phyloP scores from a whole-genome alignment of 2,329 filamentous ascomycete genomes.

The Diaporthe ampelina region DNA sequence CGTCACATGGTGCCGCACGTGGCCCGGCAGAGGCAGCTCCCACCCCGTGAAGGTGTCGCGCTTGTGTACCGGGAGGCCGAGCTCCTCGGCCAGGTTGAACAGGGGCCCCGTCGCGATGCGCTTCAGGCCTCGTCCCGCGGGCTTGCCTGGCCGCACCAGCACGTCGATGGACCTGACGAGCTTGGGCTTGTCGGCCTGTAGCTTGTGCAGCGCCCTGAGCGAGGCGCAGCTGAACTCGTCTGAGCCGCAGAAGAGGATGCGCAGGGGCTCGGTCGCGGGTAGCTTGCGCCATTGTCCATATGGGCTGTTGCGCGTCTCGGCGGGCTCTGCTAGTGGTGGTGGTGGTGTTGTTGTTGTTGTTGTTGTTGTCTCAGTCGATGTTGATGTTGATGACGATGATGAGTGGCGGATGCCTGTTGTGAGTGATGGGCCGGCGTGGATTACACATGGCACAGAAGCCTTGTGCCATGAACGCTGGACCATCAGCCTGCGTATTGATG shows the following conservation, averaged over 20 bases:
- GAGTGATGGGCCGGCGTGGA: too few relatives aligned
- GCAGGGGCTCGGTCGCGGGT: conserved; percentile 70
- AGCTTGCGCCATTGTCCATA: conserved; percentile 11
- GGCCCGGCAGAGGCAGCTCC: conserved; percentile 56
- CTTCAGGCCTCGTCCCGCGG: conserved; percentile 81
- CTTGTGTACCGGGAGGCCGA: conserved; percentile 79
- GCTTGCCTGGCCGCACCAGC: conserved; percentile 84
- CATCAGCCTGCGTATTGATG: conserved; percentile 8
- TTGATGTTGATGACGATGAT: background rate
- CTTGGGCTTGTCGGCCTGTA: conserved; percentile 62
- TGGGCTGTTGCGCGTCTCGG: background rate
- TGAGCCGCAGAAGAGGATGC: conserved; percentile 94
- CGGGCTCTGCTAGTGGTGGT: background rate
- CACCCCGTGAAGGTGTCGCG: conserved; percentile 87
- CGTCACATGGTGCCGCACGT: conserved; percentile 37
- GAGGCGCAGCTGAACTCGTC: conserved; percentile 90
- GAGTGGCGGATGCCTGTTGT: conserved; percentile 6
- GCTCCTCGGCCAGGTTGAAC: conserved; percentile 71
- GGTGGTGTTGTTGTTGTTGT: background rate
- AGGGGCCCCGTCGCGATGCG: conserved; percentile 80
- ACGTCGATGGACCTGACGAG: conserved; percentile 86
- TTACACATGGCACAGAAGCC: background rate
- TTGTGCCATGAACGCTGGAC: background rate
- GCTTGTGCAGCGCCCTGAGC: conserved; percentile 75
- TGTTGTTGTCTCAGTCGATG: background rate